phyloP scores from a whole-genome alignment of 2,329 filamentous ascomycete genomes.

The Aspergillus novofumigatus region DNA sequence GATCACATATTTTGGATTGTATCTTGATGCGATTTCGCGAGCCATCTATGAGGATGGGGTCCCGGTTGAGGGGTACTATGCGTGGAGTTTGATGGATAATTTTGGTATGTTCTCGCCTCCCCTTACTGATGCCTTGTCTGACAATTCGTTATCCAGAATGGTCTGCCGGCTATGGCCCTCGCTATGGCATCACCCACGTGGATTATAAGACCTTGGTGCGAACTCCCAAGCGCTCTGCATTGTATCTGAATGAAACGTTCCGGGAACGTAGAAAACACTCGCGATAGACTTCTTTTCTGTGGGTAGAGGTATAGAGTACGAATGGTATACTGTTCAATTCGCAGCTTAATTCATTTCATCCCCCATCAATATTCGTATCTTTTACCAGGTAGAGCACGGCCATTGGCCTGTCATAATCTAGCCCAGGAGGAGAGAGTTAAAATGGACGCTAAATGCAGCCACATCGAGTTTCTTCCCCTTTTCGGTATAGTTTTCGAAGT shows the following conservation, averaged over 20 bases:
- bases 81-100: conserved; percentile 16
- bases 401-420: too few relatives aligned
- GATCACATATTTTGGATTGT: conserved; percentile 1
- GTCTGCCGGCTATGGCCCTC: conserved; percentile 11
- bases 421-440: too few relatives aligned
- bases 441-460: too few relatives aligned
- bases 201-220: conserved; percentile 6
- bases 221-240: conserved; percentile 6
- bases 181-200: conserved; percentile 10
- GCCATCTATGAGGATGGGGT: conserved; percentile 7
- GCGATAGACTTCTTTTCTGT: not conserved
- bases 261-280: not conserved
- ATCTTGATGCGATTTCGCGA: conserved; percentile 4
- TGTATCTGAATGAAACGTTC: conserved; percentile 5
- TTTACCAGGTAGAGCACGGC: too few relatives aligned
- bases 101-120: conserved; percentile 6
- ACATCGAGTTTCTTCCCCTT: too few relatives aligned
- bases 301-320: too few relatives aligned
- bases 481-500: too few relatives aligned
- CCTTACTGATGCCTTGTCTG: not conserved
- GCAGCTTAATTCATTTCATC: too few relatives aligned
- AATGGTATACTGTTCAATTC: too few relatives aligned
- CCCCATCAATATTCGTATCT: too few relatives aligned
- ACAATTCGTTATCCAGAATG: conserved; percentile 6
- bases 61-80: conserved; percentile 8